Conservation (phyloP, 2,329 filamentous ascomycete genomes). For the Fonsecaea monophora region DNA sequence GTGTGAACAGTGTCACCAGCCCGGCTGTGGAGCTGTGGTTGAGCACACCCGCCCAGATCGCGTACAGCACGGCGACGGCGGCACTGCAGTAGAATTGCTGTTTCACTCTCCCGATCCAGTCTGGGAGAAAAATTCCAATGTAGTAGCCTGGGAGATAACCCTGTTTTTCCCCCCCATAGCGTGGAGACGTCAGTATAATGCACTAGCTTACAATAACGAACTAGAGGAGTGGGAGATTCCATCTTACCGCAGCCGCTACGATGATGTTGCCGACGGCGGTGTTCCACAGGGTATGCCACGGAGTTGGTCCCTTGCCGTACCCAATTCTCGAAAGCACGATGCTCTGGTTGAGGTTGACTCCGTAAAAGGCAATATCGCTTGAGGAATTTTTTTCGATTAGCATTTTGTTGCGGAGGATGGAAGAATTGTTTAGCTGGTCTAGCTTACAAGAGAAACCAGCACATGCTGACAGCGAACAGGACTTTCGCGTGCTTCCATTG, state of each 20-base stretch:
- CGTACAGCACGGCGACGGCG: slow-evolving; percentile 41
- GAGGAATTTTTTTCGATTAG: not conserved
- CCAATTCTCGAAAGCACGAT: slow-evolving; percentile 46
- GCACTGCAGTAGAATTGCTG: slow-evolving; percentile 40
- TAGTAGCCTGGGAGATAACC: slow-evolving; percentile 41
- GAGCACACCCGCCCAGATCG: slow-evolving; percentile 43
- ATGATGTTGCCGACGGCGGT: slow-evolving; percentile 48
- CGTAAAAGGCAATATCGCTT: slow-evolving; percentile 45
- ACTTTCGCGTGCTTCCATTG: slow-evolving; percentile 46
- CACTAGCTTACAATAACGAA: not conserved
- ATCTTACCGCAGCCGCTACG: slow-evolving; percentile 41
- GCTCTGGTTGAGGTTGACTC: slow-evolving; percentile 47
- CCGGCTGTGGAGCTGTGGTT: slow-evolving; percentile 41
- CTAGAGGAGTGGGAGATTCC: not conserved
- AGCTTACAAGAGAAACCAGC: slow-evolving; percentile 44
- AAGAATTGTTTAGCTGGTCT: not conserved
- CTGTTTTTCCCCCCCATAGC: slow-evolving; percentile 4
- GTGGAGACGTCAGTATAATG: not conserved
- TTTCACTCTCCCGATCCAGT: slow-evolving; percentile 38
- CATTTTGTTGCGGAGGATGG: not conserved
- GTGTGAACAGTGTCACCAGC: slow-evolving; percentile 43
- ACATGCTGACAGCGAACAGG: slow-evolving; percentile 44
- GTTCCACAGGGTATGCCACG: slow-evolving; percentile 45
- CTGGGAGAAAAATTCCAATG: slow-evolving; percentile 41
- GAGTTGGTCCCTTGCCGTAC: slow-evolving; percentile 43